Conservation (phyloP, 225 moss, liverwort and hornwort genomes). For the Sphagnum tenellum region DNA sequence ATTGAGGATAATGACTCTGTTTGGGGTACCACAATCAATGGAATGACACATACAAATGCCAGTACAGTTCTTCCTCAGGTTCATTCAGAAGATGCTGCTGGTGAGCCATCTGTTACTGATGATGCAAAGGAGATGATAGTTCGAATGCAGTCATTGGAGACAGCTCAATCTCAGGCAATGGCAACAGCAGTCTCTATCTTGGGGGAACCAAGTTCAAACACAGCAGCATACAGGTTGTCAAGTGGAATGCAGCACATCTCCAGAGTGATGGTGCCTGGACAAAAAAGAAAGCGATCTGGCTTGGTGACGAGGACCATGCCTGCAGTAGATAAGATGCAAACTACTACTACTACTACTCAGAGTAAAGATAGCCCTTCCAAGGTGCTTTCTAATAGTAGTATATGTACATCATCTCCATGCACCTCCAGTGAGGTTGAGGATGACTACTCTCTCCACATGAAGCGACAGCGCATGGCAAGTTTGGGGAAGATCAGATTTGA, state of each 20-base stretch:
- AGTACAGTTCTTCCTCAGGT: too few relatives aligned
- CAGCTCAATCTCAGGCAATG: constrained; percentile 2
- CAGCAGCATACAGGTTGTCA: too few relatives aligned
- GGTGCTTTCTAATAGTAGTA: not conserved
- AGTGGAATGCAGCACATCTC: too few relatives aligned
- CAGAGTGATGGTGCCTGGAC: not conserved
- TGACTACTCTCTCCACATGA: constrained; percentile 1
- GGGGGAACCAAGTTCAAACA: not conserved
- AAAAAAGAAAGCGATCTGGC: constrained; percentile 7
- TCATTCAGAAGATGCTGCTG: not conserved
- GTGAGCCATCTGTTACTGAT: not conserved
- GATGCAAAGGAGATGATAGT: not conserved
- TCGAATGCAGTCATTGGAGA: constrained; percentile 2
- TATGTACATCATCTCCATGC: not conserved
- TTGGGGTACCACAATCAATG: too few relatives aligned
- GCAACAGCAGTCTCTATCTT: not conserved
- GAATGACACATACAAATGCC: too few relatives aligned
- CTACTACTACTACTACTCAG: not conserved
- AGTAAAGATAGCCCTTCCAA: constrained; percentile 1
- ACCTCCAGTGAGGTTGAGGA: not conserved
- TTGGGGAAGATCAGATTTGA: constrained; percentile 7
- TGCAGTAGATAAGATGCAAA: not conserved
- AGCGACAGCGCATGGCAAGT: constrained; percentile 14
- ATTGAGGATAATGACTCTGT: not conserved
- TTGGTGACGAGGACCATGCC: constrained; percentile 3